A percentile compares a stretch with the other conserved stretches of the same genome.
These are phyloP conservation scores for Curvularia lunata DNA, from an alignment of 2,329 filamentous ascomycete species.

Conservation along the genomic window DNA sequence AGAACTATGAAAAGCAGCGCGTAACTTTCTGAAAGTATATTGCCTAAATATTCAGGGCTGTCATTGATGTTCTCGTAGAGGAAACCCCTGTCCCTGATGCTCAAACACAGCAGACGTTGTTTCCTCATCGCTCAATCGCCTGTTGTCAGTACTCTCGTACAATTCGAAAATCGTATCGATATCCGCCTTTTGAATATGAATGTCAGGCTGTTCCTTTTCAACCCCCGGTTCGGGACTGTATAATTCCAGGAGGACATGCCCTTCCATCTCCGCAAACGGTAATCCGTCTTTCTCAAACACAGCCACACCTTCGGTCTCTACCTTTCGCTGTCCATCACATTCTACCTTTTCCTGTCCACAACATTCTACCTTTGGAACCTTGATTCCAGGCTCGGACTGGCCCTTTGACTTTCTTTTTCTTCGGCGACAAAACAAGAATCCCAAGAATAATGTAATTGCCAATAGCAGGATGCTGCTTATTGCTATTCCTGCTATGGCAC, in stretches of 20 bases:
- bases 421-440: neutral
- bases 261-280: constrained; percentile 16
- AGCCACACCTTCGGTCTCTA: constrained; percentile 13
- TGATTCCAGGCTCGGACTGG: neutral
- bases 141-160: neutral
- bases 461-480: neutral
- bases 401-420: neutral
- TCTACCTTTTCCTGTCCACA: constrained; percentile 13
- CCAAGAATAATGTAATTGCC: neutral
- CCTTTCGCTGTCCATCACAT: constrained; percentile 6
- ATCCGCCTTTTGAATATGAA: neutral
- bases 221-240: neutral
- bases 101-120: neutral
- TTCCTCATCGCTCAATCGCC: neutral
- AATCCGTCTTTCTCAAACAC: constrained; percentile 16
- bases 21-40: neutral
- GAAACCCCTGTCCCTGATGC: too few species aligned
- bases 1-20: neutral
- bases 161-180: neutral
- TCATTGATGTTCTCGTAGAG: neutral
- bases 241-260: constrained; percentile 10
- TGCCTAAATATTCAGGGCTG: neutral
- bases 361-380: neutral
- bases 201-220: neutral
- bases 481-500: neutral